Base-by-base conservation (phyloP, 2,329 filamentous ascomycete genomes). In the Penicillium sp. region DNA sequence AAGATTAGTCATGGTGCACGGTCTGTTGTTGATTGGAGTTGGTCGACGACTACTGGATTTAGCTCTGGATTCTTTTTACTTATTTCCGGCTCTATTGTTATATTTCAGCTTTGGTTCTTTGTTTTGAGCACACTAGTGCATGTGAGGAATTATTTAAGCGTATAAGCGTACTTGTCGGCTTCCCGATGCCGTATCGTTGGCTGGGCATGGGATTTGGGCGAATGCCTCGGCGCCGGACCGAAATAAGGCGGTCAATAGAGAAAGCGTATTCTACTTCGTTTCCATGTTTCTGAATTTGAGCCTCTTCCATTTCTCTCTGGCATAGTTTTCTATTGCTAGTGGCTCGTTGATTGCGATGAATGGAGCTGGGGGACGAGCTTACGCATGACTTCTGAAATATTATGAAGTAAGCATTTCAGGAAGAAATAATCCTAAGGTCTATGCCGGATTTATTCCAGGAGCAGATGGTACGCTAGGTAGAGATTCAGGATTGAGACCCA, bases 1-100 rank as follows among this genome's bases (percentile, higher is more conserved):
- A n/a, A n/a, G 25, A 2, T 59, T 53, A 57, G 56, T 59, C 54
- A 59, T 45, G 15, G 1, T 14, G 46, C 4, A 15, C 41, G 33
- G 14, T 14, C 33, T 37, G n/a, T 8, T 18, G 33, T 15, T 18
- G 37, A 8, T 40, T 22, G 18, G 18, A n/a, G 31, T n/a, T 35
- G 33, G 33, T 8, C 33, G 9, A 31, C 15, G 14, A 6, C 12
- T 6, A 18, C n/a, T 11, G 2, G 9, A 7, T n/a, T 37, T 37
- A n/a, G 6, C 1, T 18, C n/a, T 18, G 33, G 11, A 14, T 4
- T 18, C 7, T 18, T n/a, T n/a, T n/a, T n/a, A n/a, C n/a, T n/a
- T 18, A 3, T 1, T 18, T 18, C 3, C 4, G 29, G 6, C 14
- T 15, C 5, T 15, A 26, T 7, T 2, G 7, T 31, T 31, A 3